Evolutionary conservation across 805 yeast species (phyloP), one percentile per base, ranked within the genome.

Genomic region (Lipomyces spencermartinsiae): DNA sequence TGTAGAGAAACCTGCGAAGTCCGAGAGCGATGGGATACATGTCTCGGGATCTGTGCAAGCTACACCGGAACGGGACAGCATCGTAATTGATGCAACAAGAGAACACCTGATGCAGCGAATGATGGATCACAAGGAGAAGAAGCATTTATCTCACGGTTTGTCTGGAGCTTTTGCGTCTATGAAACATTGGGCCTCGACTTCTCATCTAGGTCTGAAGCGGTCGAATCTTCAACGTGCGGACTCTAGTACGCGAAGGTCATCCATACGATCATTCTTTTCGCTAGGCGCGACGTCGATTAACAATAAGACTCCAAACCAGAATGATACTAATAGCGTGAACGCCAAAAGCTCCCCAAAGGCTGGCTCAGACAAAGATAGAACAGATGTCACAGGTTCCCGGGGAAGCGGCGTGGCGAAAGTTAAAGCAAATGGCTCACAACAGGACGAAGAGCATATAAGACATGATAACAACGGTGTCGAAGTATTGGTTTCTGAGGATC

Each of bases 161-260:
- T 29, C 25, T 4, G 64, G 58, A n/a, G 65, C 55, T 7, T 16
- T 62, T 19, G 35, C 51, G 10, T 19, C 59, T 14, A 43, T 62
- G 33, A 62, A 56, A 25, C 33, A 62, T 37, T 62, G 65, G 65
- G 65, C 65, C 8, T 53, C 56, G 12, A 19, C n/a, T 5, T 43
- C 49, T 43, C 49, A 43, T 43, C 49, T 43, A 16, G 49, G 49
- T 5, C 8, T 43, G 49, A 43, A 43, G 49, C 49, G 49, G 49
- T n/a, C 49, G 7, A 43, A 19, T 16, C 25, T 43, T 43, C 49
- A 8, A 4, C 49, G 49, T 43, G 49, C 49, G 8, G 22, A n/a
- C 22, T 43, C 49, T 43, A n/a, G 22, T 43, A 43, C 22, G 16
- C 19, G 49, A 43, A 1, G 49, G 22, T 43, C 49, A 43, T 43